Conservation (phyloP, 768 basidiomycete genomes). For the Boletus huronensis region DNA sequence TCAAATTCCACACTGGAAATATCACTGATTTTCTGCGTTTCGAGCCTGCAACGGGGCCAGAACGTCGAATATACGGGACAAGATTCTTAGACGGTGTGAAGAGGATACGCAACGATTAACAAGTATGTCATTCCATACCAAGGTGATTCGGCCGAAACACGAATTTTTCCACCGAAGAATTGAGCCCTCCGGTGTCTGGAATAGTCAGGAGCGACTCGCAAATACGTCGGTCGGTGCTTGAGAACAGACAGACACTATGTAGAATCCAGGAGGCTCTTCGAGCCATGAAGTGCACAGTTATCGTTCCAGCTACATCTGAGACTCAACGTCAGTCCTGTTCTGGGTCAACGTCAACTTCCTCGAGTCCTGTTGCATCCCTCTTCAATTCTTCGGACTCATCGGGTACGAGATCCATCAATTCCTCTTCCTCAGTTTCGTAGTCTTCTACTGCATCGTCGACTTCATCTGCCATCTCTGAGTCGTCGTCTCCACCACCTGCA, state of each 20-base stretch:
- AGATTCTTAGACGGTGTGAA: too few relatives aligned
- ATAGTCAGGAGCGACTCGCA: background rate
- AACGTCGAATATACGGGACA: too few relatives aligned
- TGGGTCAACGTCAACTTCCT: slow-evolving; percentile 21
- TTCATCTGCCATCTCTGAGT: slow-evolving; percentile 24
- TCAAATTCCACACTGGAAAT: too few relatives aligned
- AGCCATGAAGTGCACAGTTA: background rate
- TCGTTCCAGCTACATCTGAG: slow-evolving; percentile 1
- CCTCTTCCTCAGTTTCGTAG: slow-evolving; percentile 40
- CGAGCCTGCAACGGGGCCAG: too few relatives aligned
- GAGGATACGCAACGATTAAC: background rate
- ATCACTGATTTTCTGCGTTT: too few relatives aligned
- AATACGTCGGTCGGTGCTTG: background rate
- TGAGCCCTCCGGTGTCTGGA: background rate
- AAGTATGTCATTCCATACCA: background rate
- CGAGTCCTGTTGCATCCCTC: slow-evolving; percentile 38
- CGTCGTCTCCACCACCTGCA: slow-evolving; percentile 31
- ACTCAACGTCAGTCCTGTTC: slow-evolving; percentile 9
- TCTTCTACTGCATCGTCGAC: slow-evolving; percentile 24
- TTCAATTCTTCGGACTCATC: slow-evolving; percentile 44
- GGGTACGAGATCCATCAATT: slow-evolving; percentile 40
- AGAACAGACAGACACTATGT: background rate
- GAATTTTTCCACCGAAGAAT: too few relatives aligned
- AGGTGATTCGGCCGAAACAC: background rate
- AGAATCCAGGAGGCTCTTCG: background rate